phyloP scores from a whole-genome alignment of 208 protist genomes.

The Herpetomonas samuelpessoai region DNA sequence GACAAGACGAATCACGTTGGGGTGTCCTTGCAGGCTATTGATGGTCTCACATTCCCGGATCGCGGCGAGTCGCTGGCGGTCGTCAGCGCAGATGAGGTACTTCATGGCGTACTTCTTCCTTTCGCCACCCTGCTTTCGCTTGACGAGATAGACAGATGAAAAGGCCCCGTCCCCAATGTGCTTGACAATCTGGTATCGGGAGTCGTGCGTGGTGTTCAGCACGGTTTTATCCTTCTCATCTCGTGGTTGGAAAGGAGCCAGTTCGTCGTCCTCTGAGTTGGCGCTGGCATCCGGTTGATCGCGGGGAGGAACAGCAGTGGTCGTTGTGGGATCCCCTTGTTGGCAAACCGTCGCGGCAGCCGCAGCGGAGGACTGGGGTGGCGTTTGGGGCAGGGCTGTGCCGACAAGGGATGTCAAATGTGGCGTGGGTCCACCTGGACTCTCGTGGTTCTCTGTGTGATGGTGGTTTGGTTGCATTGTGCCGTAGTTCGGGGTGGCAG shows the following conservation, averaged over 20 bases:
- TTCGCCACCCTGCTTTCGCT: constrained; percentile 9
- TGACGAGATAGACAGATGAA: constrained; percentile 39
- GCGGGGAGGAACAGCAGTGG: not conserved
- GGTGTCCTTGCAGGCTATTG: constrained; percentile 46
- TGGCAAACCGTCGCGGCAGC: not conserved
- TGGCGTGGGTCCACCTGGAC: not conserved
- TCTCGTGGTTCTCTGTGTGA: no score
- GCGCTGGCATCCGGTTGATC: not conserved
- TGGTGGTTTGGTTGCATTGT: no score
- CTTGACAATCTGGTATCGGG: constrained; percentile 30
- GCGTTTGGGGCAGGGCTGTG: not conserved
- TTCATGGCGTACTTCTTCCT: constrained; percentile 31
- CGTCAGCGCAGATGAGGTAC: constrained; percentile 34
- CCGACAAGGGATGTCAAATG: not conserved
- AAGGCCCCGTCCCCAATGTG: constrained; percentile 50
- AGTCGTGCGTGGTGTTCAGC: constrained; percentile 37
- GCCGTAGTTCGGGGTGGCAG: no score
- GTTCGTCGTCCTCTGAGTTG: constrained; percentile 4
- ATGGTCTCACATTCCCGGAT: constrained; percentile 51
- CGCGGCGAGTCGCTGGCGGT: constrained; percentile 32
- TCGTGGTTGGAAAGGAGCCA: constrained; percentile 19
- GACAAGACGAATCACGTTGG: constrained; percentile 43
- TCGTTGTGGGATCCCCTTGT: not conserved
- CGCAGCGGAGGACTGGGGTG: not conserved
- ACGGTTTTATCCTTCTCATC: constrained; percentile 39